Conservation (phyloP, 805 yeast species). For the Clavispora fructus region DNA sequence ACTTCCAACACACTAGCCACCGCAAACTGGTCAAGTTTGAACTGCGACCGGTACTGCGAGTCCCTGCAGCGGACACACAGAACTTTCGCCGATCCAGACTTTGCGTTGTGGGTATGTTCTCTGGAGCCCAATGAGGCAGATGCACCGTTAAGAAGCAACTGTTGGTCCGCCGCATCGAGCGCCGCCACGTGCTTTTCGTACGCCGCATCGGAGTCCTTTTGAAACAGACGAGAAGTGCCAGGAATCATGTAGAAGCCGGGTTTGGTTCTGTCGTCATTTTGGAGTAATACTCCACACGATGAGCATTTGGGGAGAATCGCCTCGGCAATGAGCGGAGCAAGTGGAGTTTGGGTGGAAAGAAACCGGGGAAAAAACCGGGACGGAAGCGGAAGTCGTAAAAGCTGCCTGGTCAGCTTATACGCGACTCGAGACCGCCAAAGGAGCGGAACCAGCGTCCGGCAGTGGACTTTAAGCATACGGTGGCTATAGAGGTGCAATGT, state of each 20-base stretch:
- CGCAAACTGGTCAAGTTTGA: slow-evolving; percentile 25
- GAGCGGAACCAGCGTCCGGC: neutral
- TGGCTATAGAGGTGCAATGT: neutral
- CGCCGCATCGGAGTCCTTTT: slow-evolving; percentile 20
- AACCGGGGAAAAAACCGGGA: neutral
- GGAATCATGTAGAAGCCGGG: slow-evolving; percentile 41
- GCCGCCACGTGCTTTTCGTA: slow-evolving; percentile 15
- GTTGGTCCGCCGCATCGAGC: slow-evolving; percentile 23
- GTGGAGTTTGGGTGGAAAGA: neutral
- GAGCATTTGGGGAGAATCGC: slow-evolving; percentile 31
- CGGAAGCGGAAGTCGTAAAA: neutral
- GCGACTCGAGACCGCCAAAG: neutral
- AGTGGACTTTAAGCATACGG: neutral
- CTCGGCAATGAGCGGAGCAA: slow-evolving; percentile 6
- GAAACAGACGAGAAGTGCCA: neutral
- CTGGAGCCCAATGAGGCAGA: neutral
- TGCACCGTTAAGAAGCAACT: slow-evolving; percentile 20
- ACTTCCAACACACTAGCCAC: slow-evolving; percentile 16
- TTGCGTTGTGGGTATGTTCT: neutral
- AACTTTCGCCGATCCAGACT: slow-evolving; percentile 1
- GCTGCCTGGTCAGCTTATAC: neutral
- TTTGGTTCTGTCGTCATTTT: slow-evolving; percentile 26
- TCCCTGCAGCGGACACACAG: slow-evolving; percentile 56
- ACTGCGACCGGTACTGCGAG: slow-evolving; percentile 41
- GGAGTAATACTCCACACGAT: slow-evolving; percentile 57